Evolutionary conservation across 2,329 filamentous ascomycete species (phyloP).

Genomic region (Paracoccidioides brasiliensis): DNA sequence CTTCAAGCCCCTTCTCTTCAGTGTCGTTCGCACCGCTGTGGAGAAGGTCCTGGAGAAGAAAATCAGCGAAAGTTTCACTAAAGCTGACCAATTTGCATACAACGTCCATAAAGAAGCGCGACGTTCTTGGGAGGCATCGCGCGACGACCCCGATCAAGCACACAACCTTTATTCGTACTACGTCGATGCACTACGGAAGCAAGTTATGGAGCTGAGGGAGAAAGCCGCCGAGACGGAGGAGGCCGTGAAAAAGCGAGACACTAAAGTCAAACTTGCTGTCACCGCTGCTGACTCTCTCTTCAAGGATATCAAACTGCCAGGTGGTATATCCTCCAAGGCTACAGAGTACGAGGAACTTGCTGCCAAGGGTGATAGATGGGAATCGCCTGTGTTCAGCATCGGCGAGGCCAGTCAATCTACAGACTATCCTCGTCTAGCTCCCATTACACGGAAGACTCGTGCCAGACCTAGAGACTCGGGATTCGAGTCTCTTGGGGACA

Average conservation of each 20-base stretch:
- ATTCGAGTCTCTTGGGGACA: not conserved
- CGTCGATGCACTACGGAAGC: conserved; percentile 58
- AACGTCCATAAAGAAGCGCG: conserved; percentile 74
- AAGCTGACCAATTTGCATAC: conserved; percentile 60
- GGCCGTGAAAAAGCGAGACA: conserved; percentile 41
- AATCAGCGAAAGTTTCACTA: conserved; percentile 68
- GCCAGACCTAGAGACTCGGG: conserved; percentile 17
- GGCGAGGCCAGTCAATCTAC: conserved; percentile 61
- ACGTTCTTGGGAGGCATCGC: conserved; percentile 52
- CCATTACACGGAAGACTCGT: conserved; percentile 48
- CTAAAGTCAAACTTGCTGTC: conserved; percentile 68
- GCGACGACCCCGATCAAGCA: conserved; percentile 56
- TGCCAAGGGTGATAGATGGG: conserved; percentile 80
- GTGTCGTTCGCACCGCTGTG: conserved; percentile 67
- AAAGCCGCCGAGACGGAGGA: conserved; percentile 60
- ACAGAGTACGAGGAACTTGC: conserved; percentile 86
- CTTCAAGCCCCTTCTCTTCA: conserved; percentile 78
- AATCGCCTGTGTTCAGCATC: conserved; percentile 85
- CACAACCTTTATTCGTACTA: conserved; percentile 84
- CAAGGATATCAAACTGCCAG: conserved; percentile 71
- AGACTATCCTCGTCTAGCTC: conserved; percentile 49
- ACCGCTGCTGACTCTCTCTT: conserved; percentile 88
- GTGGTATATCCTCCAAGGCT: conserved; percentile 83
- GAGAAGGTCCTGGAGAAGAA: conserved; percentile 82
- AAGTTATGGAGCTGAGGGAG: conserved; percentile 61